These are phyloP conservation scores for Dendrothele bispora DNA, from an alignment of 768 basidiomycete genomes.

Conservation along the genomic window DNA sequence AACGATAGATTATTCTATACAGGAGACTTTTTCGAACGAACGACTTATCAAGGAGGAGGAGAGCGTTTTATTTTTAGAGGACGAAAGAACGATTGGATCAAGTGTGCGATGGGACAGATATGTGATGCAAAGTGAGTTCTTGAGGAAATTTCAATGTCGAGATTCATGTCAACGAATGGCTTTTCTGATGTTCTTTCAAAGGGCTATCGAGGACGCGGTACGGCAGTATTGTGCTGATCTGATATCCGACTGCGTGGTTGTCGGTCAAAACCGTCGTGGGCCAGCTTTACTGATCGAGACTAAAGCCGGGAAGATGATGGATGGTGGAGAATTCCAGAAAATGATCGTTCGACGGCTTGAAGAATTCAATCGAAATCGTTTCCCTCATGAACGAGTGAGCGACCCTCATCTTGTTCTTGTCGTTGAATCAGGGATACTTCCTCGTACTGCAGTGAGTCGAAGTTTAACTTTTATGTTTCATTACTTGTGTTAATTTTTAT, in stretches of 20 bases:
- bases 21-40: slow-evolving; percentile 17
- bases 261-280: slow-evolving; percentile 12
- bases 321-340: background rate
- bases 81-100: slow-evolving; percentile 21
- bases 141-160: background rate
- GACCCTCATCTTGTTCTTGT: background rate
- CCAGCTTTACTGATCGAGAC: slow-evolving; percentile 23
- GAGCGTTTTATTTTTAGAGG: slow-evolving; percentile 17
- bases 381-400: background rate
- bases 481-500: no score
- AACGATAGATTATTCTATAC: slow-evolving; percentile 17
- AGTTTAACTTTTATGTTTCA: background rate
- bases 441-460: background rate
- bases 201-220: slow-evolving; percentile 18
- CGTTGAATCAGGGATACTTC: background rate
- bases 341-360: background rate
- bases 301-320: background rate
- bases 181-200: slow-evolving; percentile 6
- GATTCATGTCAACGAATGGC: background rate
- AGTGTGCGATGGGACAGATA: slow-evolving; percentile 23
- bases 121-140: slow-evolving; percentile 16
- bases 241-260: slow-evolving; percentile 19
- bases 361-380: background rate
- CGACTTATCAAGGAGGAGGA: slow-evolving; percentile 7
- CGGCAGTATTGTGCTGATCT: slow-evolving; percentile 13